phyloP scores from a whole-genome alignment of 495 filamentous ascomycete species.

The Pseudevernia furfuracea region DNA sequence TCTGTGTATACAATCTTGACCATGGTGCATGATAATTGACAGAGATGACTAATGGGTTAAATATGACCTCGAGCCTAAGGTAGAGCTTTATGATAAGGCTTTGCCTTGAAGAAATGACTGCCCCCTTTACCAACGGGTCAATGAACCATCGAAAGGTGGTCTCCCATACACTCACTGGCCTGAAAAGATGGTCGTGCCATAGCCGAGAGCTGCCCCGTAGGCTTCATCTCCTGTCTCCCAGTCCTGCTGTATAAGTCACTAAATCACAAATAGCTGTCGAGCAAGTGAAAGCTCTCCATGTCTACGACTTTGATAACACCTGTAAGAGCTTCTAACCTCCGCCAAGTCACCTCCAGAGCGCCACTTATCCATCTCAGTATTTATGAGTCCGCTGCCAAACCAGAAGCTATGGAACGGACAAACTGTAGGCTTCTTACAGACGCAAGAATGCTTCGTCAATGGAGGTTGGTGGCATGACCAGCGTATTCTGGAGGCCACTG shows the following conservation, averaged over 20 bases:
- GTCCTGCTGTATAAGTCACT: constrained; percentile 17
- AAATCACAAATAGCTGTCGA: constrained; percentile 43
- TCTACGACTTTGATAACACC: constrained; percentile 99
- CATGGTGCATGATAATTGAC: too few species aligned
- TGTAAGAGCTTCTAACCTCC: constrained; percentile 43
- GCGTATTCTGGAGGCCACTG: constrained; percentile 76
- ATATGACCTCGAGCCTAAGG: too few species aligned
- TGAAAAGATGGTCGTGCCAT: constrained; percentile 74
- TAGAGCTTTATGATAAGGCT: neutral
- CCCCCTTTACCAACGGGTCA: constrained; percentile 18
- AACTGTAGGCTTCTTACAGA: constrained; percentile 68
- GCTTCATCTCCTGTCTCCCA: constrained; percentile 18
- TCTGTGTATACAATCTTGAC: neutral
- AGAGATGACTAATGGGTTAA: neutral
- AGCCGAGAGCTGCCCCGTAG: constrained; percentile 62
- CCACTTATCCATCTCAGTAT: constrained; percentile 49
- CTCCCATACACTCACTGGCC: constrained; percentile 58
- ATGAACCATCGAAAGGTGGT: constrained; percentile 21
- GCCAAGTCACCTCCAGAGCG: neutral
- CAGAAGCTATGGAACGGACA: constrained; percentile 73
- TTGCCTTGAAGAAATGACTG: constrained; percentile 7
- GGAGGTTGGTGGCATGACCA: constrained; percentile 98
- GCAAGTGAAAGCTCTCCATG: constrained; percentile 70
- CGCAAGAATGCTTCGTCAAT: constrained; percentile 65
- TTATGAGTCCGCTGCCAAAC: constrained; percentile 83